Evolutionary conservation across 169 alveolate species (phyloP).

Genomic region (Hammondia hammondi): DNA sequence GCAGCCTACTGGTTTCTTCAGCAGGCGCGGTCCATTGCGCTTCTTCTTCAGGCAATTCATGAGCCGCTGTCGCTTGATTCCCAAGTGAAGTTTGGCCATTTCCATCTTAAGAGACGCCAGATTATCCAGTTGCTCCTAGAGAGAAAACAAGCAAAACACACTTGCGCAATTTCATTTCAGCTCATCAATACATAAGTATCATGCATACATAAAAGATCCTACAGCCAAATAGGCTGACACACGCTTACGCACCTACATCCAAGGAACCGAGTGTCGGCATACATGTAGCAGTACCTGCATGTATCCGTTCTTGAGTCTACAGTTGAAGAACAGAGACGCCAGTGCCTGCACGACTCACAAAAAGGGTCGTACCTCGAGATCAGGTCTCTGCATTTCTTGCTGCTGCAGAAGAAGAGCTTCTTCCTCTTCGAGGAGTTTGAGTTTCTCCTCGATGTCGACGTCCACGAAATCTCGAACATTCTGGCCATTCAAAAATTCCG

Average conservation of each 20-base stretch:
- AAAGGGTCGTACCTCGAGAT: conserved; percentile 7
- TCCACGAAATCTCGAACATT: conserved; percentile 97
- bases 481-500: conserved; percentile 97
- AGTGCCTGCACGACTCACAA: no score
- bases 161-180: background rate
- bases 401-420: conserved; percentile 88
- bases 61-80: conserved; percentile 50
- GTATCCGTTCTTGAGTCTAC: no score
- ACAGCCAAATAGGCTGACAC: background rate
- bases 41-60: conserved; percentile 56
- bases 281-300: no score
- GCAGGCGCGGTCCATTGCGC: conserved; percentile 50
- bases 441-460: conserved; percentile 94
- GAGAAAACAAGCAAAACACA: background rate
- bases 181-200: background rate
- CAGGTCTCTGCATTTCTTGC: conserved; percentile 51
- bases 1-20: conserved; percentile 45
- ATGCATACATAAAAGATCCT: background rate
- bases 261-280: no score
- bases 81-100: conserved; percentile 60
- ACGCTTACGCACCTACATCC: background rate
- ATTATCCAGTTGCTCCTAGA: conserved; percentile 48
- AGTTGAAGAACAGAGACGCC: no score
- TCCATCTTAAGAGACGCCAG: conserved; percentile 35
- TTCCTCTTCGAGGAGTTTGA: conserved; percentile 95